Conservation (phyloP, 1,139 yeast genomes). For the Yamadazyma membranifaciens region DNA sequence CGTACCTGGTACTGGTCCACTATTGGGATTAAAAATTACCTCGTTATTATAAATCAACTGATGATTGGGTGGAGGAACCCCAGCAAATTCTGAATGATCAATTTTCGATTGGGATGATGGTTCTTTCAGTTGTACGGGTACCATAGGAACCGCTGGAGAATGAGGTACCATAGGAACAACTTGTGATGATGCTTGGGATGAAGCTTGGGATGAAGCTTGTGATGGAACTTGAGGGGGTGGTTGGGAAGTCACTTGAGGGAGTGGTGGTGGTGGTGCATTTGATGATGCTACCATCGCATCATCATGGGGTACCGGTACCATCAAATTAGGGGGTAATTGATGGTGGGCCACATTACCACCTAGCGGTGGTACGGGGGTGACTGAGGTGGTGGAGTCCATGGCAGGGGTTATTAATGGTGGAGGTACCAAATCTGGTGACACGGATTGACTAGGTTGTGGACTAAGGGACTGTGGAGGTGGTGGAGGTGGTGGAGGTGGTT, state of each 20-base stretch:
- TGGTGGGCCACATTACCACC: background rate
- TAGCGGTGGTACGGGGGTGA: background rate
- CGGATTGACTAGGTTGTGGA: background rate
- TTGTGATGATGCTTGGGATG: too few relatives aligned
- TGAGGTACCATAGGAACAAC: too few relatives aligned
- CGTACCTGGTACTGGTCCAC: conserved; percentile 74
- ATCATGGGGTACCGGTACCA: background rate
- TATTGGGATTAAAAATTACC: conserved; percentile 60
- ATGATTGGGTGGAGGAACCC: conserved; percentile 55
- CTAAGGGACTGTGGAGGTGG: background rate
- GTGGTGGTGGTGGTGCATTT: background rate
- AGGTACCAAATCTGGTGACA: background rate
- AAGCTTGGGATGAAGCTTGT: too few relatives aligned
- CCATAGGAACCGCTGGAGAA: too few relatives aligned
- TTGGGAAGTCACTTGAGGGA: background rate
- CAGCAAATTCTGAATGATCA: conserved; percentile 25
- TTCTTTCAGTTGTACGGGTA: too few relatives aligned
- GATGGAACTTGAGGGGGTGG: too few relatives aligned
- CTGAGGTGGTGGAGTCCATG: background rate
- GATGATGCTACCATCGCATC: background rate
- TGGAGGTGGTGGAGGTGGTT: conserved; percentile 1
- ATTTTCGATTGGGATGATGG: background rate
- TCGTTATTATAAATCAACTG: conserved; percentile 58
- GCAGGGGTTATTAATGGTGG: background rate
- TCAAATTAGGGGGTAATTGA: background rate